phyloP scores from a whole-genome alignment of 2,329 filamentous ascomycete genomes.

The Fusarium metavorans region DNA sequence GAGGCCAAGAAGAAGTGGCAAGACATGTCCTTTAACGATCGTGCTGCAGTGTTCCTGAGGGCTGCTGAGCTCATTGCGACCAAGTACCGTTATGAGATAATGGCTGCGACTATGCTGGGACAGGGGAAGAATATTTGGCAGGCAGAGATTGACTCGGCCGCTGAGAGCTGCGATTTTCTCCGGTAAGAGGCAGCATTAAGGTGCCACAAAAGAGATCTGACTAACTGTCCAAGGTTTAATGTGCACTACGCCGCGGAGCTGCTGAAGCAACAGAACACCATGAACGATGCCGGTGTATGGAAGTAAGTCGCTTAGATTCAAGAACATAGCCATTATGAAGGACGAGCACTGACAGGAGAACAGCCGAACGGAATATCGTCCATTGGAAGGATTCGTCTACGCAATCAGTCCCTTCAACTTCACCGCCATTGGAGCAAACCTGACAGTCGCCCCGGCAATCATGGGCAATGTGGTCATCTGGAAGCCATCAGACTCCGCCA shows the following conservation, averaged over 20 bases:
- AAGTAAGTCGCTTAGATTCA: background rate
- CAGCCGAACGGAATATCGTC: conserved; percentile 33
- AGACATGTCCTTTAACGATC: background rate
- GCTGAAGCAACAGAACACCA: background rate
- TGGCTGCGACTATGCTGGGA: background rate
- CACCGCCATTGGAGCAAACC: background rate
- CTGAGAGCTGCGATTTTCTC: background rate
- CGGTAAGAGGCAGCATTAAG: background rate
- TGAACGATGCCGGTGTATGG: background rate
- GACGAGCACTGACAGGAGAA: background rate
- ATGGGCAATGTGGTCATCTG: background rate
- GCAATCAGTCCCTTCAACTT: background rate
- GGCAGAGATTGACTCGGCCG: background rate
- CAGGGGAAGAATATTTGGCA: background rate
- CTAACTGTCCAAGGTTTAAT: background rate
- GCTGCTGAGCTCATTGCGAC: background rate
- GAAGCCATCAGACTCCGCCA: background rate
- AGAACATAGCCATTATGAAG: too few relatives aligned
- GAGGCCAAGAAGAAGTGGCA: background rate
- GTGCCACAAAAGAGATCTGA: too few relatives aligned
- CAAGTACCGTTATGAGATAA: background rate
- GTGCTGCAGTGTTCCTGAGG: background rate
- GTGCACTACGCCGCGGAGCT: background rate
- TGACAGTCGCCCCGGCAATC: background rate
- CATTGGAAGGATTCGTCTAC: background rate